Percentiles rank a stretch among this genome's conserved stretches.
These are phyloP conservation scores for Truncatella angustata DNA, from an alignment of 2,329 filamentous ascomycete genomes.

Conservation along the genomic window DNA sequence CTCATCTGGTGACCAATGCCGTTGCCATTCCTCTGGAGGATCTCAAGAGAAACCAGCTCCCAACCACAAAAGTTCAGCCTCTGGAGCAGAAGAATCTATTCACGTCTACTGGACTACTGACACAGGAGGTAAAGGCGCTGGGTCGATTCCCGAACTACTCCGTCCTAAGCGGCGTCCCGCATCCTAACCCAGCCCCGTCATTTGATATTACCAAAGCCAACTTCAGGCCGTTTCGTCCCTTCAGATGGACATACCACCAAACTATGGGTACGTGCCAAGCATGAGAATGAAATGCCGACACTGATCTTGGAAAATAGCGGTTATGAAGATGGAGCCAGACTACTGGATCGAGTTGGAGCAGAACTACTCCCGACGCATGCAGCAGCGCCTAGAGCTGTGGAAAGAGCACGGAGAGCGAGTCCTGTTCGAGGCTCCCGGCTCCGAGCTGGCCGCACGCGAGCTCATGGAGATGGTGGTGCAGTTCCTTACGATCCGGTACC, in stretches of 20 bases:
- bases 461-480: slow-evolving; percentile 84
- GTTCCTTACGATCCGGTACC: slow-evolving; percentile 76
- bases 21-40: background rate
- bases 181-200: slow-evolving; percentile 59
- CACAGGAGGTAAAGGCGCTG: slow-evolving; percentile 65
- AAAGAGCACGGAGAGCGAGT: slow-evolving; percentile 61
- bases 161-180: slow-evolving; percentile 68
- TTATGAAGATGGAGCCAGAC: slow-evolving; percentile 75
- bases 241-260: slow-evolving; percentile 83
- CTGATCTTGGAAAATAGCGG: too few species aligned
- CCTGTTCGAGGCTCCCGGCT: slow-evolving; percentile 68
- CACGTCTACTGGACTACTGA: slow-evolving; percentile 55
- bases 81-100: slow-evolving; percentile 4
- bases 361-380: slow-evolving; percentile 66
- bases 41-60: slow-evolving; percentile 7
- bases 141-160: slow-evolving; percentile 82
- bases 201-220: slow-evolving; percentile 69
- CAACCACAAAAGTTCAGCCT: slow-evolving; percentile 4
- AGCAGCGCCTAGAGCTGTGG: slow-evolving; percentile 66
- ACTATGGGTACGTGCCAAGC: slow-evolving; percentile 74
- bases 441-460: slow-evolving; percentile 78
- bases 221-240: slow-evolving; percentile 75
- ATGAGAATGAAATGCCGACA: background rate
- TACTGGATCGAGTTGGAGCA: slow-evolving; percentile 89
- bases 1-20: background rate